A percentile compares a stretch with the other conserved stretches of the same genome.
Evolutionary conservation across 176 grass and related monocot species (phyloP).

Genomic region (Olyra latifolia): DNA sequence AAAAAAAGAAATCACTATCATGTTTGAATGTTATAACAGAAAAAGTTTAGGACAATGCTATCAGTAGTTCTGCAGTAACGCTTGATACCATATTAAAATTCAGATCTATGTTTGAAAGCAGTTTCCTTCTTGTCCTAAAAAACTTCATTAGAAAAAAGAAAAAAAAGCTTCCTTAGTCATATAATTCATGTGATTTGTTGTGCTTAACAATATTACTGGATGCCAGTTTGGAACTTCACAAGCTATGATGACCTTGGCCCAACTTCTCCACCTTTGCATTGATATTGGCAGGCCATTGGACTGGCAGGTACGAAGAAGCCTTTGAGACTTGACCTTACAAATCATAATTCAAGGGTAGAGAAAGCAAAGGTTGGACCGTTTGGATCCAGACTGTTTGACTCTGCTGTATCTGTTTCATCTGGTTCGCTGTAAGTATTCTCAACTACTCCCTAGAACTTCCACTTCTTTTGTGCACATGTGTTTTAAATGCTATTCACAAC

Average conservation of each 20-base stretch:
- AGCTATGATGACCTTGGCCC: constrained; percentile 33
- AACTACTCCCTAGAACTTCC: constrained; percentile 4
- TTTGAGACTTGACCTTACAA: constrained; percentile 73
- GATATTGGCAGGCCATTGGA: constrained; percentile 95
- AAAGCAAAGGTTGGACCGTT: constrained; percentile 93
- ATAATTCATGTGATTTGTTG: constrained; percentile 14
- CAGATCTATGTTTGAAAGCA: neutral
- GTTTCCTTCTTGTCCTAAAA: neutral
- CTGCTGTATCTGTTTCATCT: constrained; percentile 80
- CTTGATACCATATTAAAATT: neutral
- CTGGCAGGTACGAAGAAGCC: constrained; percentile 82
- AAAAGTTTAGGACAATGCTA: neutral
- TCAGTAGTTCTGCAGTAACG: constrained; percentile 7
- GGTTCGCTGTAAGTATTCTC: constrained; percentile 67
- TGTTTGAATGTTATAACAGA: neutral
- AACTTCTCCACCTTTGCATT: constrained; percentile 47
- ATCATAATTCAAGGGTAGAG: constrained; percentile 62
- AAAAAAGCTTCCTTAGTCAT: neutral
- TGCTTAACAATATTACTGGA: constrained; percentile 3
- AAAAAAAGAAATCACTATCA: too few relatives aligned
- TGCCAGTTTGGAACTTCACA: constrained; percentile 35
- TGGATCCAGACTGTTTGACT: constrained; percentile 89
- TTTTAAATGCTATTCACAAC: constrained; percentile 5
- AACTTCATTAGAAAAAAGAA: constrained; percentile 12
- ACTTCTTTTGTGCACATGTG: constrained; percentile 12